Percentiles rank a stretch among this genome's conserved stretches.
phyloP scores from a whole-genome alignment of 176 grass and related monocot genomes.

The Themeda triandra region DNA sequence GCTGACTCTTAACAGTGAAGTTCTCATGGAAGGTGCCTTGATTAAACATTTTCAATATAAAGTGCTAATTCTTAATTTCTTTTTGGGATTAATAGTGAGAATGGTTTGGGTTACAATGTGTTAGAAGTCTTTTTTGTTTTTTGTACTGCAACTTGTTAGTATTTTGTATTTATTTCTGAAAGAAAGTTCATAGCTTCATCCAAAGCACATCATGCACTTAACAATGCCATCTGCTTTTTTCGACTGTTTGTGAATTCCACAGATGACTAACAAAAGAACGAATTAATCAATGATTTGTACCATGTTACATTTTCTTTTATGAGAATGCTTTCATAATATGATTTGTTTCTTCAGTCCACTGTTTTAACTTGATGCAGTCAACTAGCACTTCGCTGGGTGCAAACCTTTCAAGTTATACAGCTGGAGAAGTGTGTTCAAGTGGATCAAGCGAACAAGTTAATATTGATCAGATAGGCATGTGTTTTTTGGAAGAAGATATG shows the following conservation, averaged over 20 bases:
- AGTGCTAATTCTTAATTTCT: neutral
- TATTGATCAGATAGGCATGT: conserved; percentile 30
- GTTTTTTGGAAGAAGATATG: conserved; percentile 70
- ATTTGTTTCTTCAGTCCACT: conserved; percentile 9
- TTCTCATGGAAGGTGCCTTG: neutral
- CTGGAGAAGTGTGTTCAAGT: conserved; percentile 38
- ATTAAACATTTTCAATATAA: conserved; percentile 1
- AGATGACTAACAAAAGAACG: neutral
- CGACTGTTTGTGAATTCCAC: neutral
- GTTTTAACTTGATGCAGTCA: conserved; percentile 51
- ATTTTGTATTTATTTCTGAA: neutral
- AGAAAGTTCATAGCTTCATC: neutral
- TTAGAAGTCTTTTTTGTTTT: neutral
- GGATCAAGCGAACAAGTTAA: conserved; percentile 34
- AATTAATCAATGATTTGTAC: neutral
- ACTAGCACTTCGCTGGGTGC: conserved; percentile 65
- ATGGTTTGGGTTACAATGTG: conserved; percentile 2
- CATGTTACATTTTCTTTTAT: conserved; percentile 30
- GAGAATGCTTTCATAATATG: conserved; percentile 5
- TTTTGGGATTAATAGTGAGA: neutral
- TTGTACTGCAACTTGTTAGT: neutral
- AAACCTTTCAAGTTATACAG: conserved; percentile 57
- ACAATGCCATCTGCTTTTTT: neutral
- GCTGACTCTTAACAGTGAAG: conserved; percentile 5
- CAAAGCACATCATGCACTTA: neutral